Base-by-base conservation (phyloP, 371 early-diverging fungal genomes). In the Sporodiniella umbellata region DNA sequence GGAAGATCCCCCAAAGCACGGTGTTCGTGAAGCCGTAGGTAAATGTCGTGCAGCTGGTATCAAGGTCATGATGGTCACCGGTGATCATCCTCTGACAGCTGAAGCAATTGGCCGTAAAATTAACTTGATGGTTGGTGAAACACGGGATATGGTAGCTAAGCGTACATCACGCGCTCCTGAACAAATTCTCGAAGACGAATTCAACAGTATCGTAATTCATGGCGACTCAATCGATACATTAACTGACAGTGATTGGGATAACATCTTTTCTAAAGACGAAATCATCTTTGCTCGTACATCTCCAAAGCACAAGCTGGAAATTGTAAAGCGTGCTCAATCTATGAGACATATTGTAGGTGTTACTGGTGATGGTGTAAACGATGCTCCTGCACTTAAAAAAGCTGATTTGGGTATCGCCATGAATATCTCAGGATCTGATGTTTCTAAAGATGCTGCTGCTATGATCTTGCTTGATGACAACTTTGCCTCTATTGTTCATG, bases 331-430 rank as follows among this genome's bases (percentile, higher is more conserved):
- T 17, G 55, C 75, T 38, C 72, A 80, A 57, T 54, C 66, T 3
- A 46, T 54, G 28, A 63, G 68, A 22, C 68, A 68, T 35, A 68
- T 71, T 21, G 76, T 75, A 17, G 78, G 76, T 24, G 74, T 81
- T 23, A 66, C 92, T 2, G 99, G 99, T 23, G 99, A 99, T 68
- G 99, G 99, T 35, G 89, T 95, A 56, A 99, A 98, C 60, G 98
- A 98, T 62, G 88, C 92, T 1, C 92, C 90, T 14, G 94, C 96
- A 2, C 68, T 98, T n/a, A 85, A 95, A 70, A 91, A 91, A 76
- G 96, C 98, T 8, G 95, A 99, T 68, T 64, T 99, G 46, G 99
- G 98, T 57, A 94, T 98, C 69, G 90, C 97, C 4, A 95, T 97
- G 98, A 95, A 95, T 71, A 70, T 85, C 28, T 85, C 88, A 24